These are phyloP conservation scores for Naganishia vaughanmartiniae DNA, from an alignment of 768 basidiomycete species.

Conservation along the genomic window DNA sequence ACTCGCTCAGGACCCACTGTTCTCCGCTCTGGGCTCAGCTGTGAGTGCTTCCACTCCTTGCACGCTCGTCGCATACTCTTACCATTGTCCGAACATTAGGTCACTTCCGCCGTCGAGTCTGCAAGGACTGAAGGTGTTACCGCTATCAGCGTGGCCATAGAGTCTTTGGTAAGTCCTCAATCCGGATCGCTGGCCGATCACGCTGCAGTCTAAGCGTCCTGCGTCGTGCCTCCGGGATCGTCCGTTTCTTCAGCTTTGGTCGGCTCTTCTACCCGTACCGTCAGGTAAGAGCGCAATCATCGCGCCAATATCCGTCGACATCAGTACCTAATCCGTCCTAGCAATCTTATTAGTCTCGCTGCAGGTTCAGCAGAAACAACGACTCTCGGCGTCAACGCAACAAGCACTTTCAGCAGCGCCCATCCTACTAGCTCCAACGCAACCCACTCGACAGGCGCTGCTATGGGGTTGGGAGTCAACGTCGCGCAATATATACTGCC, in stretches of 20 bases:
- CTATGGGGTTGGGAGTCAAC: conserved; percentile 5
- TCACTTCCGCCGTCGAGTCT: background rate
- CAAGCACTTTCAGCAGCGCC: background rate
- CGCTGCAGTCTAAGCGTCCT: no score
- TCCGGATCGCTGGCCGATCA: no score
- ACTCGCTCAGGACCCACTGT: background rate
- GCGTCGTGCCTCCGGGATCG: no score
- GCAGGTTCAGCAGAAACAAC: background rate
- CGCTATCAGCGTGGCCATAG: background rate
- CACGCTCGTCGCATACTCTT: background rate
- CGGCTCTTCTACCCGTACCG: no score
- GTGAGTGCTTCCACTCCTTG: background rate
- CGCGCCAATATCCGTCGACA: background rate
- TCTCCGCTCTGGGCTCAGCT: background rate
- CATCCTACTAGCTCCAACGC: background rate
- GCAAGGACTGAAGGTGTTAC: background rate
- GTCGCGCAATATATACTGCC: background rate
- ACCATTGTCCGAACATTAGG: background rate
- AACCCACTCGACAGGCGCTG: background rate
- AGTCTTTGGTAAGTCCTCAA: background rate
- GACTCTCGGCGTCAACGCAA: background rate
- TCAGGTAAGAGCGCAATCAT: no score
- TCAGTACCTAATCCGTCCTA: background rate
- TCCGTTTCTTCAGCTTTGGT: no score
- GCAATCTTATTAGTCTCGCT: background rate